phyloP scores from a whole-genome alignment of 306 rosid genomes.

The Castanea crenata region DNA sequence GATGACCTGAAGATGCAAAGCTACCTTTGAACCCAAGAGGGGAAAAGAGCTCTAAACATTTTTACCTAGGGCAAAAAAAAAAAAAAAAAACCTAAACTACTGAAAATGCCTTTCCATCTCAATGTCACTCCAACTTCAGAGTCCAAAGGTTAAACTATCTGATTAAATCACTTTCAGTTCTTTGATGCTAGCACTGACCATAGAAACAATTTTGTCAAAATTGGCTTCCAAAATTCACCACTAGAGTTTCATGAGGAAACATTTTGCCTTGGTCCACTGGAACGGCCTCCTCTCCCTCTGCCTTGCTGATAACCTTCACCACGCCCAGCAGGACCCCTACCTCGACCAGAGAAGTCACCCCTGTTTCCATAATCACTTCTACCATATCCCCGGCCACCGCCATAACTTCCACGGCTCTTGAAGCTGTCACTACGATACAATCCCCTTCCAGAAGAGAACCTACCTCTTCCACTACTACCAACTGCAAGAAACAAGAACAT shows the following conservation, averaged over 20 bases:
- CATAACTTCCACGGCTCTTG: conserved; percentile 54
- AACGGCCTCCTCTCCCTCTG: conserved; percentile 56
- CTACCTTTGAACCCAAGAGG: conserved; percentile 26
- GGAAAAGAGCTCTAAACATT: conserved; percentile 9
- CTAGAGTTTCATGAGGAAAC: conserved; percentile 23
- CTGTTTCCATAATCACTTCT: conserved; percentile 50
- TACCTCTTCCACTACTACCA: conserved; percentile 50
- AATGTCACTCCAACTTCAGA: conserved; percentile 11
- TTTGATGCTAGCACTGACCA: not conserved
- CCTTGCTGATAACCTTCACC: conserved; percentile 53
- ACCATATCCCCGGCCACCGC: conserved; percentile 43
- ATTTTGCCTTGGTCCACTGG: conserved; percentile 39
- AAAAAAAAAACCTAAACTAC: conserved; percentile 12
- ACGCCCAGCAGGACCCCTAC: conserved; percentile 35
- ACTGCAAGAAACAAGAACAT: conserved; percentile 34
- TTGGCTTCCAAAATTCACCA: conserved; percentile 1
- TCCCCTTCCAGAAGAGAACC: conserved; percentile 48
- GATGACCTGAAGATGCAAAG: conserved; percentile 23
- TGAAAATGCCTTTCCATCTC: conserved; percentile 19
- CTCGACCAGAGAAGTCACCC: conserved; percentile 52
- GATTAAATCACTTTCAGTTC: conserved; percentile 5
- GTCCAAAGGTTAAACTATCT: conserved; percentile 5
- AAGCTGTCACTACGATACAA: conserved; percentile 55
- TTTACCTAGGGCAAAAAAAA: not conserved
- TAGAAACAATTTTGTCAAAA: conserved; percentile 12